These are phyloP conservation scores for Solanum hybrid DNA, from an alignment of 305 asterid genomes.

Conservation along the genomic window DNA sequence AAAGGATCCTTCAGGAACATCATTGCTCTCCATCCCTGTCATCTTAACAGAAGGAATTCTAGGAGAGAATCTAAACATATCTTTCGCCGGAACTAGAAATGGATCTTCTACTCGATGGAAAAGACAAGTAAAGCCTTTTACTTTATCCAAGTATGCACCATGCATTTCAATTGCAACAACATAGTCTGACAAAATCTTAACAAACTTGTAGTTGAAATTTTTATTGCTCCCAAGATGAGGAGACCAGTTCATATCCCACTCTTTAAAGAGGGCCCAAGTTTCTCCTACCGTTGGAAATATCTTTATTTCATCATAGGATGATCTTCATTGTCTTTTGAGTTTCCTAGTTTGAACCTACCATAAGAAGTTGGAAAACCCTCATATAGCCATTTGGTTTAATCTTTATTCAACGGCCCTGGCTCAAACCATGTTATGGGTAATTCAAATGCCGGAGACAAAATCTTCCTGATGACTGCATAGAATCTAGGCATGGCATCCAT, in stretches of 20 bases:
- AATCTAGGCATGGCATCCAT: too few species aligned
- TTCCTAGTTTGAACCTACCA: neutral
- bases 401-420: neutral
- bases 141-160: neutral
- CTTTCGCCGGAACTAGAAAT: neutral
- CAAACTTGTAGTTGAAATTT: neutral
- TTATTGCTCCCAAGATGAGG: neutral
- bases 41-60: too few species aligned
- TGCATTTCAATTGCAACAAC: neutral
- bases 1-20: neutral
- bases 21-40: neutral
- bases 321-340: neutral
- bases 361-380: neutral
- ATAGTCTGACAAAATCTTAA: too few species aligned
- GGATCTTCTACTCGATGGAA: neutral
- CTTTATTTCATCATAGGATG: neutral
- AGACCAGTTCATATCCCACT: neutral
- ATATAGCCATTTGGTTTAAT: neutral
- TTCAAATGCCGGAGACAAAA: neutral
- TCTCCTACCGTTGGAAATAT: neutral
- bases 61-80: neutral
- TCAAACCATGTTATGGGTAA: neutral
- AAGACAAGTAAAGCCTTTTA: neutral
- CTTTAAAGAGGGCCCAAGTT: neutral
- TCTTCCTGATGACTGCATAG: neutral